Conservation (phyloP, 164 flowering plant genomes). For the Magnolia kwangsiensis region DNA sequence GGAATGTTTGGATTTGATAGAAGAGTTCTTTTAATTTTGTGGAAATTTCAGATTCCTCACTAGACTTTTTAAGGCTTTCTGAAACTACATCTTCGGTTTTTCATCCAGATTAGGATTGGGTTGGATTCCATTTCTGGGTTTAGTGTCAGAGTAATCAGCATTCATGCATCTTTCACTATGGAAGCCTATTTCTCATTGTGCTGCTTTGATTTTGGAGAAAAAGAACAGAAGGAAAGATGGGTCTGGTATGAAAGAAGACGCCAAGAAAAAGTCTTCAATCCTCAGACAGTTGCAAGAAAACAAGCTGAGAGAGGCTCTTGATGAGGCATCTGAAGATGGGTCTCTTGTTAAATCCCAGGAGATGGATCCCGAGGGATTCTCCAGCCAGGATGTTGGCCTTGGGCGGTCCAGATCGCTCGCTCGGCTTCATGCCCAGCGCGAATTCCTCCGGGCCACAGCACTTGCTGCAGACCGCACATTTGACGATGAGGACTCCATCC, state of each 20-base stretch:
- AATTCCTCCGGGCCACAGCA: slow-evolving; percentile 59
- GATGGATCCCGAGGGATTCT: slow-evolving; percentile 44
- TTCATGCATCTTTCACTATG: slow-evolving; percentile 72
- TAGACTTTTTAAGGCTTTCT: slow-evolving; percentile 11
- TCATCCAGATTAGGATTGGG: slow-evolving; percentile 2
- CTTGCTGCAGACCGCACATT: slow-evolving; percentile 55
- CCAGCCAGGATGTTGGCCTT: slow-evolving; percentile 35
- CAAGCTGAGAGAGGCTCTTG: slow-evolving; percentile 88
- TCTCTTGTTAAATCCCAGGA: slow-evolving; percentile 66
- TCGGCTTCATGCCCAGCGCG: slow-evolving; percentile 55
- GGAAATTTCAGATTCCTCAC: slow-evolving; percentile 9
- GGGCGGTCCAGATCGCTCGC: slow-evolving; percentile 62
- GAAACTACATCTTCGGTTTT: slow-evolving; percentile 5
- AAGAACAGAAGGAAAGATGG: slow-evolving; percentile 60
- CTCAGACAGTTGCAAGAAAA: slow-evolving; percentile 67
- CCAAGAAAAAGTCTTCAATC: slow-evolving; percentile 42
- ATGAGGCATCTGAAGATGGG: slow-evolving; percentile 91
- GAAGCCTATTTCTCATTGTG: slow-evolving; percentile 91
- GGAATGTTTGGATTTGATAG: slow-evolving; percentile 1
- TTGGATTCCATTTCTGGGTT: slow-evolving; percentile 19
- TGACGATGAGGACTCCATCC: slow-evolving; percentile 38
- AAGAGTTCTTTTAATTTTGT: slow-evolving; percentile 10
- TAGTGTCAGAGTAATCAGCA: slow-evolving; percentile 10
- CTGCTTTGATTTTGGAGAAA: slow-evolving; percentile 66
- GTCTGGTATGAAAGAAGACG: slow-evolving; percentile 40